These are phyloP conservation scores for Neurospora intermedia DNA, from an alignment of 495 filamentous ascomycete species.

Conservation along the genomic window DNA sequence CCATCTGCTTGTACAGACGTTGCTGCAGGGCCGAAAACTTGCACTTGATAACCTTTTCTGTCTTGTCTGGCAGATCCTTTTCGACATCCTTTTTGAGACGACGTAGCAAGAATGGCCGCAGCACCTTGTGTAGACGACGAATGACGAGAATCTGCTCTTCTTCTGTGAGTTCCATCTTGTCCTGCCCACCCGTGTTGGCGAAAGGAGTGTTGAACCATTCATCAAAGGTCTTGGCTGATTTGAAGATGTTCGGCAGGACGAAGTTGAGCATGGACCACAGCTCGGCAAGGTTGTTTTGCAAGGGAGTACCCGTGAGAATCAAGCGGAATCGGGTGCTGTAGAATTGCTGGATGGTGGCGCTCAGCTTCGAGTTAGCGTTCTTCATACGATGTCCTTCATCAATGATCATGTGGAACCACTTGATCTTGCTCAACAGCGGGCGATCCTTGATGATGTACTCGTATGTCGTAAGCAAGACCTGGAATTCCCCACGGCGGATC, in stretches of 20 bases:
- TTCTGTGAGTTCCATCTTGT: slow-evolving; percentile 97
- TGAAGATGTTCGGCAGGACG: slow-evolving; percentile 96
- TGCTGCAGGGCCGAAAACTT: slow-evolving; percentile 91
- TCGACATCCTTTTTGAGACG: slow-evolving; percentile 99
- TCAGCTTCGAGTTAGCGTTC: slow-evolving; percentile 94
- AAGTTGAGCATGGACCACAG: slow-evolving; percentile 98
- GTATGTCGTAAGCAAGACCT: slow-evolving; percentile 93
- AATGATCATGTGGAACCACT: slow-evolving; percentile 99
- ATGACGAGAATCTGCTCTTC: slow-evolving; percentile 99
- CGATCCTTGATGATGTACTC: slow-evolving; percentile 99
- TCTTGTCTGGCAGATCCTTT: slow-evolving; percentile 96
- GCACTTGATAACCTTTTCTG: slow-evolving; percentile 97
- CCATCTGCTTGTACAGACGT: slow-evolving; percentile 91
- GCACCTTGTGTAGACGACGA: slow-evolving; percentile 93
- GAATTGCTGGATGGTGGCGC: slow-evolving; percentile 85
- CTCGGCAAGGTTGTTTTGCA: slow-evolving; percentile 95
- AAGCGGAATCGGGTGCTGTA: slow-evolving; percentile 90
- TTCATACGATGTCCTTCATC: slow-evolving; percentile 99
- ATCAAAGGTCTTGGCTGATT: slow-evolving; percentile 97
- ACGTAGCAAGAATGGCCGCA: slow-evolving; percentile 92
- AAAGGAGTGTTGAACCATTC: slow-evolving; percentile 99
- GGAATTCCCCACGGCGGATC: slow-evolving; percentile 89
- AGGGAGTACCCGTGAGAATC: slow-evolving; percentile 91
- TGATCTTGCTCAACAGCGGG: slow-evolving; percentile 87
- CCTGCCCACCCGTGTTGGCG: slow-evolving; percentile 93